These are phyloP conservation scores for Flaveria linearis DNA, from an alignment of 129 eudicot species.

Conservation along the genomic window DNA sequence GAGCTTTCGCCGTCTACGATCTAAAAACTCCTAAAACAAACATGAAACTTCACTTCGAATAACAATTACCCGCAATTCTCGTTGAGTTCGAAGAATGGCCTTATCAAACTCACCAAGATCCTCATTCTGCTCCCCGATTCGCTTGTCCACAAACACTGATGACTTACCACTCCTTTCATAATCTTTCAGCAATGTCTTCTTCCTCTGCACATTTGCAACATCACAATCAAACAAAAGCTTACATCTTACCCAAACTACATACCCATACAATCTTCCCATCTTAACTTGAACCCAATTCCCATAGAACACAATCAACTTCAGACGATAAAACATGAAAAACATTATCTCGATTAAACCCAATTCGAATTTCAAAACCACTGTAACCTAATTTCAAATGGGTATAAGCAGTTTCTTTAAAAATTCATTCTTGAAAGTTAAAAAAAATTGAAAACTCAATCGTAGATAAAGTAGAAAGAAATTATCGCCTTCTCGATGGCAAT, in stretches of 20 bases:
- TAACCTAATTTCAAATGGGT: not conserved
- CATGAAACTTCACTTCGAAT: not conserved
- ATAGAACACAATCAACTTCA: not conserved
- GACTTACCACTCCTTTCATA: constrained; percentile 80
- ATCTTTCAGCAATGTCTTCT: constrained; percentile 82
- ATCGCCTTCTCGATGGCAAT: constrained; percentile 73
- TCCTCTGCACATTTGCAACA: constrained; percentile 61
- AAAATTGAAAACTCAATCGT: not conserved
- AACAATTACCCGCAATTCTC: constrained; percentile 72
- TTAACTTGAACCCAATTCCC: not conserved
- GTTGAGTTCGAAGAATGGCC: constrained; percentile 84
- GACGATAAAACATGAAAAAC: not conserved
- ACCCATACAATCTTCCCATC: not conserved
- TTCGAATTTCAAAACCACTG: not conserved
- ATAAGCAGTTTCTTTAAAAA: not conserved
- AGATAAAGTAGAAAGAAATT: no score
- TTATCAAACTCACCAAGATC: constrained; percentile 92
- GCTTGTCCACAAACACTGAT: constrained; percentile 78
- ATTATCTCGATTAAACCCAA: constrained; percentile 11
- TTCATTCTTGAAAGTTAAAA: no score
- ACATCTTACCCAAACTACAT: not conserved
- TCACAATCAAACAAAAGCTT: constrained; percentile 6
- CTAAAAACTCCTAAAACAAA: not conserved
- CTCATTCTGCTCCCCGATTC: constrained; percentile 89
- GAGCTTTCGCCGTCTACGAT: not conserved